A percentile compares a stretch with the other conserved stretches of the same genome.
These are phyloP conservation scores for Cydonia oblonga DNA, from an alignment of 331 rosid genomes.

Conservation along the genomic window DNA sequence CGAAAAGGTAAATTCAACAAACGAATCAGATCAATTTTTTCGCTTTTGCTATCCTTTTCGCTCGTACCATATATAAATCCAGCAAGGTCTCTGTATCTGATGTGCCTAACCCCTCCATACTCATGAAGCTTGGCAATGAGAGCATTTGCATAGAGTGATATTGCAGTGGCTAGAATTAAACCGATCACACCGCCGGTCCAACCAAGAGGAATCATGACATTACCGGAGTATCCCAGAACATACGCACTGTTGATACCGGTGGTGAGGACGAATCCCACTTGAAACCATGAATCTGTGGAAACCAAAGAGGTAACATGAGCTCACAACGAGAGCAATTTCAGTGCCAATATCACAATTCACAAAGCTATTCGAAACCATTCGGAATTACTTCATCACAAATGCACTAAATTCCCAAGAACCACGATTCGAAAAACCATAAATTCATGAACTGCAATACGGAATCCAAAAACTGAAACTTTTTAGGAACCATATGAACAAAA, in stretches of 20 bases:
- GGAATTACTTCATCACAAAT: neutral
- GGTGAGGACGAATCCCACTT: constrained; percentile 79
- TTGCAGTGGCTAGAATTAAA: constrained; percentile 50
- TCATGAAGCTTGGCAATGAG: constrained; percentile 88
- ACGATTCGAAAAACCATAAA: neutral
- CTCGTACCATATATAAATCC: constrained; percentile 62
- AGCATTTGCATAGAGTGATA: constrained; percentile 70
- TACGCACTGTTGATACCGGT: constrained; percentile 91
- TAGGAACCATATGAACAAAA: neutral
- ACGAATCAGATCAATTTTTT: neutral
- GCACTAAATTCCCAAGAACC: no score
- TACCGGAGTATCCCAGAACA: constrained; percentile 82
- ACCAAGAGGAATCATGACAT: constrained; percentile 84
- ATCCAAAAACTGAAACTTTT: neutral
- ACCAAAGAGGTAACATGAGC: neutral
- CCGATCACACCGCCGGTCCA: constrained; percentile 69
- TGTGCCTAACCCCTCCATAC: constrained; percentile 84
- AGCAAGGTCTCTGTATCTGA: constrained; percentile 90
- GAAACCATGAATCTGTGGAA: constrained; percentile 83
- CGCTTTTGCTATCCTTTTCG: neutral
- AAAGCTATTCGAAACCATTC: neutral
- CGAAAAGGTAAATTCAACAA: neutral
- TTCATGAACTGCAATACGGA: neutral
- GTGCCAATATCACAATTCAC: neutral
- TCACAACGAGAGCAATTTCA: neutral